phyloP scores from a whole-genome alignment of 2,329 filamentous ascomycete species.

The Aspergillus jensenii region DNA sequence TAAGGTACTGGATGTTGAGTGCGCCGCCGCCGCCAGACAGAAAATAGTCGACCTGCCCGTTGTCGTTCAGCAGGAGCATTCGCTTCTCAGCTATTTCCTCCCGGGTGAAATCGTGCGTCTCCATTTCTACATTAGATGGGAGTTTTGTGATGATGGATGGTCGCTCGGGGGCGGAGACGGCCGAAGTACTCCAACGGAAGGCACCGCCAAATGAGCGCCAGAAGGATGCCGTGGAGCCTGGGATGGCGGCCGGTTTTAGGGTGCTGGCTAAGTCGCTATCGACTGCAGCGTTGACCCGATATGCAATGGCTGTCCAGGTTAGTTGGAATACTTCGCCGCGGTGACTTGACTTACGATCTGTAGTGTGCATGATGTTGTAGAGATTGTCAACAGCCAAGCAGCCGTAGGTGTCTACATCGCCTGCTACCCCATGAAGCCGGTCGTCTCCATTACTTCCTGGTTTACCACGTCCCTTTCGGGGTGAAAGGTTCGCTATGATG shows the following conservation, averaged over 20 bases:
- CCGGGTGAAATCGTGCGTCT: constrained; percentile 90
- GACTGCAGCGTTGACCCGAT: constrained; percentile 85
- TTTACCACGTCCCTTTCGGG: constrained; percentile 73
- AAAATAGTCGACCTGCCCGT: constrained; percentile 92
- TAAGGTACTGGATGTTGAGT: constrained; percentile 91
- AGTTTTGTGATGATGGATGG: constrained; percentile 61
- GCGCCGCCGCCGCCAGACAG: constrained; percentile 80
- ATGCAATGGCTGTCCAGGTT: constrained; percentile 67
- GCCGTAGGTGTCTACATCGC: constrained; percentile 77
- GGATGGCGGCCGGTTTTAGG: constrained; percentile 76
- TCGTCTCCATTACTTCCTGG: constrained; percentile 69
- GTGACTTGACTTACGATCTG: constrained; percentile 51
- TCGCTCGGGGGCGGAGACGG: constrained; percentile 64
- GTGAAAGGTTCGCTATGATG: constrained; percentile 60
- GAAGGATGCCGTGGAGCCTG: constrained; percentile 66
- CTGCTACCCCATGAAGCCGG: constrained; percentile 63
- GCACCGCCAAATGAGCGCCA: constrained; percentile 64
- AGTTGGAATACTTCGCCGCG: constrained; percentile 42
- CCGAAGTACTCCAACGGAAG: constrained; percentile 62
- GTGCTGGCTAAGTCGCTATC: constrained; percentile 76
- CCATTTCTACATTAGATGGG: constrained; percentile 78
- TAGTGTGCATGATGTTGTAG: constrained; percentile 84
- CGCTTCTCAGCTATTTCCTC: constrained; percentile 91
- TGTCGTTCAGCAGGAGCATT: constrained; percentile 87
- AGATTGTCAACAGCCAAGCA: constrained; percentile 94